These are phyloP conservation scores for Fusarium sp. DNA, from an alignment of 2,329 filamentous ascomycete species.

Conservation along the genomic window DNA sequence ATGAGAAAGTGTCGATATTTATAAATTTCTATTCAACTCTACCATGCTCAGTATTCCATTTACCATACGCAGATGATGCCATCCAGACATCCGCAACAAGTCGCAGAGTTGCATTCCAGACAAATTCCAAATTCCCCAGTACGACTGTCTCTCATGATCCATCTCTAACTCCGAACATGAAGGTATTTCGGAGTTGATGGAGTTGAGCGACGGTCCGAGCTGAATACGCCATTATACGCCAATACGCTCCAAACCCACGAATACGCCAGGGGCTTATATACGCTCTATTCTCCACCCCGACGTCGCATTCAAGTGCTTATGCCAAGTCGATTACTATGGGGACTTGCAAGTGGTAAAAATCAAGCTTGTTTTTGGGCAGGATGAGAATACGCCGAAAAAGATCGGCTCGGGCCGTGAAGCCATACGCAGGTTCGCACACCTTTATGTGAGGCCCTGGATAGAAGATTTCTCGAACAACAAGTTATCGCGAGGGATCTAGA, in stretches of 20 bases:
- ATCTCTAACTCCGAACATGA: not conserved
- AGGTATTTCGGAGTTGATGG: not conserved
- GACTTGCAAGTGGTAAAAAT: not conserved
- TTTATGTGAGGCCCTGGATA: not conserved
- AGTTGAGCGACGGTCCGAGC: not conserved
- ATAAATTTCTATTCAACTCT: not conserved
- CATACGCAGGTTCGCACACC: not conserved
- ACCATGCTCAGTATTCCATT: not conserved
- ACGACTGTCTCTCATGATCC: not conserved
- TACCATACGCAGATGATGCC: not conserved
- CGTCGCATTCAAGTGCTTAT: not conserved
- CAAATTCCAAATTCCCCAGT: not conserved
- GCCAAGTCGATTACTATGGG: not conserved
- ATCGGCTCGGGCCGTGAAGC: not conserved
- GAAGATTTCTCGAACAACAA: not conserved
- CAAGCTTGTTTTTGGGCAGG: not conserved
- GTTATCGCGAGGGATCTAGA: not conserved
- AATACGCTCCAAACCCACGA: not conserved
- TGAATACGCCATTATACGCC: constrained; percentile 1
- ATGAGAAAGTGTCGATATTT: not conserved
- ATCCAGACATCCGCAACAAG: not conserved
- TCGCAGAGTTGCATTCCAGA: not conserved
- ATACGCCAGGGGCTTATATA: not conserved
- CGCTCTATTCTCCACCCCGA: not conserved
- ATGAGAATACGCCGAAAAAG: not conserved